Percentiles rank a stretch among this genome's conserved stretches.
Evolutionary conservation across 108 stramenopile genomes (phyloP).

Genomic region (Fragilariopsis cylindrus): DNA sequence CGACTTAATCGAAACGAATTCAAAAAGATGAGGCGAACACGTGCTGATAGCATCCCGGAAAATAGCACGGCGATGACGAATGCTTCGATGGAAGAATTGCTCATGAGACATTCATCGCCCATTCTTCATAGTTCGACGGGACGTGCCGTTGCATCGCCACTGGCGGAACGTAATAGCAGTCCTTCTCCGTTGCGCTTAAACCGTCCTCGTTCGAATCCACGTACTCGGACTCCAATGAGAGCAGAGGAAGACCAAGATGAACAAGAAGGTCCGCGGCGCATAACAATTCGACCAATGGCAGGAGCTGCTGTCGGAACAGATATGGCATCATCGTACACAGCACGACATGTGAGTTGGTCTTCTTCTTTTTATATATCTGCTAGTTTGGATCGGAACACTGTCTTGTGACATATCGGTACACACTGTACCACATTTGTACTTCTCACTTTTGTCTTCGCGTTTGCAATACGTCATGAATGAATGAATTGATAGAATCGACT

Average conservation of each 20-base stretch:
- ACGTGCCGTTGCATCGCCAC: constrained; percentile 21
- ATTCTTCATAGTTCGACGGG: constrained; percentile 3
- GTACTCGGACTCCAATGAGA: constrained; percentile 65
- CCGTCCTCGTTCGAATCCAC: constrained; percentile 64
- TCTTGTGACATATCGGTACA: too few species aligned
- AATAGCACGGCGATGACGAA: not conserved
- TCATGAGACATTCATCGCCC: constrained; percentile 38
- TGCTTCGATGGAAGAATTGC: constrained; percentile 19
- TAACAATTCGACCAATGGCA: constrained; percentile 48
- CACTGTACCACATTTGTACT: too few species aligned
- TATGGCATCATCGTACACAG: constrained; percentile 13
- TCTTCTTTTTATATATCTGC: too few species aligned
- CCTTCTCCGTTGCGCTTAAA: constrained; percentile 28
- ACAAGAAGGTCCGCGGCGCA: constrained; percentile 22
- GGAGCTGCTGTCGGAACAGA: constrained; percentile 36
- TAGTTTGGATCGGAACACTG: too few species aligned
- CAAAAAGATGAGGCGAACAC: not conserved
- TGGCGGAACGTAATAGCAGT: constrained; percentile 29
- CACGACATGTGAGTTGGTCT: constrained; percentile 6
- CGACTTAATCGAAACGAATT: too few species aligned
- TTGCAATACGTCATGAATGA: not conserved
- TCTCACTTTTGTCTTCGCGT: not conserved
- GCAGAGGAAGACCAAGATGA: constrained; percentile 14
- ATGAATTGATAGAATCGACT: not conserved
- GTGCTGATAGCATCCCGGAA: constrained; percentile 9